Conservation (phyloP, 1,139 yeast genomes). For the Candida tropicalis region DNA sequence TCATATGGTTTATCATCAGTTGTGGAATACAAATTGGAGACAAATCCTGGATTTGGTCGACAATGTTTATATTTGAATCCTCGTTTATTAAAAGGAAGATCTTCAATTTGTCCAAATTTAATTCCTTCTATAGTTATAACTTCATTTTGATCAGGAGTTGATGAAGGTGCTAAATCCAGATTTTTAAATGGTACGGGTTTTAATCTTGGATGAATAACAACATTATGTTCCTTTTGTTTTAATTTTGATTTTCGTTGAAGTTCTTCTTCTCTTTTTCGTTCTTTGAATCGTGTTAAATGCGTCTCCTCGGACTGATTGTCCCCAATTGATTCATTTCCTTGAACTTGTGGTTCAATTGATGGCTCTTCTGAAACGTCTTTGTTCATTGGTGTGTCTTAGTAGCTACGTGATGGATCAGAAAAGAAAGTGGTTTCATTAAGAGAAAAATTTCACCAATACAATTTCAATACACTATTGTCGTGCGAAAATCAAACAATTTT, state of each 20-base stretch:
- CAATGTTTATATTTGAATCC: constrained; percentile 86
- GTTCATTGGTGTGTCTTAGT: constrained; percentile 7
- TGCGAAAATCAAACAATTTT: no score
- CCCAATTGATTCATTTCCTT: constrained; percentile 14
- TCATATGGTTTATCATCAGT: constrained; percentile 72
- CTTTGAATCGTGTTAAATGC: constrained; percentile 31
- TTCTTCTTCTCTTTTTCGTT: constrained; percentile 21
- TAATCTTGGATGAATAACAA: constrained; percentile 44
- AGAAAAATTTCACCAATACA: no score
- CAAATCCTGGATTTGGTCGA: constrained; percentile 65
- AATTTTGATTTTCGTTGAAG: constrained; percentile 20
- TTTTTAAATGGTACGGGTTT: constrained; percentile 47
- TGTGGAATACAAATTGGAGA: constrained; percentile 66
- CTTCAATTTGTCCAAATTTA: constrained; percentile 59
- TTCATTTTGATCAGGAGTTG: constrained; percentile 14
- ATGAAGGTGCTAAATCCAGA: constrained; percentile 28
- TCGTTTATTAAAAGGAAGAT: constrained; percentile 75
- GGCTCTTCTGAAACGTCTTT: constrained; percentile 18
- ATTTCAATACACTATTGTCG: no score
- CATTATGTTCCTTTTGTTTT: constrained; percentile 32
- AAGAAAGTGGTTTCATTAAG: no score
- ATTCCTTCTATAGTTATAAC: constrained; percentile 19
- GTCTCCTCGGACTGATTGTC: constrained; percentile 14
- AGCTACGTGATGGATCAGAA: no score
- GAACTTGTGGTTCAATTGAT: constrained; percentile 29